Evolutionary conservation across 805 yeast genomes (phyloP).

Genomic region (Kodamaea fukazawae): DNA sequence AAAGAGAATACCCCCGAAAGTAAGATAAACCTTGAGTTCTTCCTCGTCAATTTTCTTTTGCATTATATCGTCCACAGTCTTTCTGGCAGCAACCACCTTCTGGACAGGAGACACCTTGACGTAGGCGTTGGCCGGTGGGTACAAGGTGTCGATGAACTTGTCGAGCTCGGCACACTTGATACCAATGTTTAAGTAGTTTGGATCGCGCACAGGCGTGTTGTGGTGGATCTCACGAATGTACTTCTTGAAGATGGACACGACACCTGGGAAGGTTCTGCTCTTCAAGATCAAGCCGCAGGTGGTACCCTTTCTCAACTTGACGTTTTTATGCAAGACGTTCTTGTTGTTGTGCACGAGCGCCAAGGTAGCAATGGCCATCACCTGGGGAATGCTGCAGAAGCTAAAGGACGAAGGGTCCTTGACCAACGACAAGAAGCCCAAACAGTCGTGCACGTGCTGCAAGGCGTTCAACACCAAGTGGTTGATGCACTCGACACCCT

Average conservation of each 20-base stretch:
- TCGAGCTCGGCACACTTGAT: constrained; percentile 85
- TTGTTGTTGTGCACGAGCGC: constrained; percentile 83
- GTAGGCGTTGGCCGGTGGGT: constrained; percentile 43
- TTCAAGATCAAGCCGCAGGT: constrained; percentile 73
- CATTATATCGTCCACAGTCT: constrained; percentile 10
- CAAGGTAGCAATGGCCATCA: constrained; percentile 96
- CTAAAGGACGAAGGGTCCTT: constrained; percentile 80
- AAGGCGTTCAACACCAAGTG: constrained; percentile 80
- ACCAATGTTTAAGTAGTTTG: constrained; percentile 80
- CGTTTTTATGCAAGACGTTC: constrained; percentile 61
- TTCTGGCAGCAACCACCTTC: constrained; percentile 10
- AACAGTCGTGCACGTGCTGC: constrained; percentile 70
- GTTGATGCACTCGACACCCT: constrained; percentile 74
- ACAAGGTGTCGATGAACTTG: constrained; percentile 77
- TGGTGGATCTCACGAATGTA: constrained; percentile 76
- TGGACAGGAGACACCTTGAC: constrained; percentile 3
- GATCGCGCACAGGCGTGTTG: constrained; percentile 76
- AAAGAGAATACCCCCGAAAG: background rate
- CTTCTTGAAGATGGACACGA: constrained; percentile 70
- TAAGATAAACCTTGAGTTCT: background rate
- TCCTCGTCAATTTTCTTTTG: constrained; percentile 11
- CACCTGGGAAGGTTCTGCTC: constrained; percentile 72
- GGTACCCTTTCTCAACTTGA: constrained; percentile 88
- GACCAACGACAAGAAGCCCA: constrained; percentile 71
- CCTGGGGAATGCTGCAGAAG: constrained; percentile 97